Evolutionary conservation across 495 filamentous ascomycete species (phyloP).

Genomic region (Evernia prunastri): DNA sequence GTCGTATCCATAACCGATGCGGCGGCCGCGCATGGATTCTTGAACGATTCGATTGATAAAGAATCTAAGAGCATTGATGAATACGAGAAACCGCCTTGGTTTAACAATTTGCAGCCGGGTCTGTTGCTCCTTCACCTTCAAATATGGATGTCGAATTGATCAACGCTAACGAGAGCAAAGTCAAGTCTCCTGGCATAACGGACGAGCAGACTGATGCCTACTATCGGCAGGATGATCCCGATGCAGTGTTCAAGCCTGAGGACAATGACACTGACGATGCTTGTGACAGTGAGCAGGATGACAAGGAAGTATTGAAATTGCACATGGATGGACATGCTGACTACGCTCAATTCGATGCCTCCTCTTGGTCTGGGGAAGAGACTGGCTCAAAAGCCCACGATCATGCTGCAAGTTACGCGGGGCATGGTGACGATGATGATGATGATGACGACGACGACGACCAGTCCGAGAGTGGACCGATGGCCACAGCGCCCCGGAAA

Average conservation of each 20-base stretch:
- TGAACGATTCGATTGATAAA: not conserved
- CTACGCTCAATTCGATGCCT: not conserved
- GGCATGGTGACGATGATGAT: not conserved
- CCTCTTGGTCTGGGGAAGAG: not conserved
- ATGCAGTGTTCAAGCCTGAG: not conserved
- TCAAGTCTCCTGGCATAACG: not conserved
- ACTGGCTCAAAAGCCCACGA: not conserved
- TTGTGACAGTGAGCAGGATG: not conserved
- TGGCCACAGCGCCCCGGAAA: not conserved
- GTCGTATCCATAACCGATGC: not conserved
- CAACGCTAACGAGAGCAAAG: conserved; percentile 40
- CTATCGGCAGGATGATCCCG: not conserved
- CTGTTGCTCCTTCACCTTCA: not conserved
- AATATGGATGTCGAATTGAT: not conserved
- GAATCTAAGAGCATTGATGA: not conserved
- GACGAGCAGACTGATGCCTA: not conserved
- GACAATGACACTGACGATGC: not conserved
- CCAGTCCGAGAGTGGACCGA: not conserved
- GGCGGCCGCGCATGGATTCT: not conserved
- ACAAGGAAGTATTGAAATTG: not conserved
- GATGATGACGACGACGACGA: not conserved
- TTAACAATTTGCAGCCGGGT: conserved; percentile 14
- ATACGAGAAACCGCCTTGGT: conserved; percentile 14
- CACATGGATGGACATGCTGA: not conserved
- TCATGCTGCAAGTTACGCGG: too few species aligned